These are phyloP conservation scores for Neoboletus brunneissimus DNA, from an alignment of 768 basidiomycete species.

Conservation along the genomic window DNA sequence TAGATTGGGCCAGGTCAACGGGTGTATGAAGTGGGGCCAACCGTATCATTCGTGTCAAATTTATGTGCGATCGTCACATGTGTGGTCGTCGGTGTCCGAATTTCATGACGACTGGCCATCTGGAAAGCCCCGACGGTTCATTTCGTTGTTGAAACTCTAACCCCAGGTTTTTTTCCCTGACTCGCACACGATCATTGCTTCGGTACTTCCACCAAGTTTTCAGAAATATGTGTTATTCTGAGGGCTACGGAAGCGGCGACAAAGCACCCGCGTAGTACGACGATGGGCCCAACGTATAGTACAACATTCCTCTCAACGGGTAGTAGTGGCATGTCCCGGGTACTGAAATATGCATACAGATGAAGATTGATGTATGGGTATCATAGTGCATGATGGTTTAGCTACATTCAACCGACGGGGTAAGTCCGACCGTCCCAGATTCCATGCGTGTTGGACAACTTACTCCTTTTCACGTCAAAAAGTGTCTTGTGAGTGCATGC, in stretches of 20 bases:
- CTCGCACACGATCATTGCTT: neutral
- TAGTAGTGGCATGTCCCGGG: conserved; percentile 8
- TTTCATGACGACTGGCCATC: neutral
- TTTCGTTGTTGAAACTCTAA: neutral
- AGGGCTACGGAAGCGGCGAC: neutral
- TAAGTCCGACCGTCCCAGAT: conserved; percentile 8
- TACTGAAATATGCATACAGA: conserved; percentile 31
- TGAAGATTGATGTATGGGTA: conserved; percentile 31
- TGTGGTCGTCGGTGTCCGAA: neutral
- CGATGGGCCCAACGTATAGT: conserved; percentile 8
- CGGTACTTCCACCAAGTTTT: neutral
- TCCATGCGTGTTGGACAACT: conserved; percentile 8
- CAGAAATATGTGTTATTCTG: conserved; percentile 1
- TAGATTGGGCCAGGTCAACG: neutral
- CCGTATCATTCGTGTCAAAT: neutral
- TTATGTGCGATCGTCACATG: neutral
- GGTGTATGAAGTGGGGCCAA: too few species aligned
- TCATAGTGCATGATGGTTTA: conserved; percentile 23
- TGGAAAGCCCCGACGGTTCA: too few species aligned
- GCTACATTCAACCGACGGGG: conserved; percentile 12
- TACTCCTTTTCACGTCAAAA: conserved; percentile 34
- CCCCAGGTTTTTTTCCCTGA: neutral
- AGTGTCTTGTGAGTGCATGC: conserved; percentile 40
- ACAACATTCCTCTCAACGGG: conserved; percentile 17
- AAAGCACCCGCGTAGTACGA: neutral